Conservation (phyloP, 1,139 yeast genomes). For the Suhomyces chickasaworum region DNA sequence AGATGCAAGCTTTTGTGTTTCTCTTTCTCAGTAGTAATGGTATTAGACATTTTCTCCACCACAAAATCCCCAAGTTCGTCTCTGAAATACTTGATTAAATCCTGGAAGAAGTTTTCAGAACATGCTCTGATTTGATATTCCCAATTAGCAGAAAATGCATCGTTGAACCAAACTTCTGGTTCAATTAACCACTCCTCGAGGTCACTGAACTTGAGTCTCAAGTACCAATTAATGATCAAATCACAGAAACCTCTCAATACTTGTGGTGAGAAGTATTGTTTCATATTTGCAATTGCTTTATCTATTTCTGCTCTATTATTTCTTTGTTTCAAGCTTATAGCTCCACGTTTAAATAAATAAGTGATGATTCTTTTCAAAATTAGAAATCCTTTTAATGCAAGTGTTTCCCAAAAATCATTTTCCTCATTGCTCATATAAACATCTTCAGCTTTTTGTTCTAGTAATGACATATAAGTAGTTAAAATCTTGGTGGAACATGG, state of each 20-base stretch:
- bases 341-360: conserved; percentile 66
- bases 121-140: conserved; percentile 87
- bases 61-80: conserved; percentile 63
- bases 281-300: conserved; percentile 54
- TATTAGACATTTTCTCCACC: conserved; percentile 61
- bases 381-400: conserved; percentile 70
- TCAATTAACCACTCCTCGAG: conserved; percentile 79
- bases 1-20: background rate
- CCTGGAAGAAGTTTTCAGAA: conserved; percentile 83
- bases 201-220: conserved; percentile 72
- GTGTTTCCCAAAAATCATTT: conserved; percentile 69
- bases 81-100: conserved; percentile 65
- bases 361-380: conserved; percentile 66
- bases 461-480: conserved; percentile 55
- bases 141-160: conserved; percentile 75
- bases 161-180: conserved; percentile 92
- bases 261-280: conserved; percentile 56
- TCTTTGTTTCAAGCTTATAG: conserved; percentile 62
- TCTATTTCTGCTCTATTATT: conserved; percentile 64
- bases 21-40: conserved; percentile 39
- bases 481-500: conserved; percentile 65
- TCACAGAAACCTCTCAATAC: conserved; percentile 63
- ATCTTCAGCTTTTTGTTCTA: conserved; percentile 62
- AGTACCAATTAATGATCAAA: conserved; percentile 68
- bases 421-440: conserved; percentile 59